These are phyloP conservation scores for Lichtheimia ornata DNA, from an alignment of 371 early-diverging fungal species.

Conservation along the genomic window DNA sequence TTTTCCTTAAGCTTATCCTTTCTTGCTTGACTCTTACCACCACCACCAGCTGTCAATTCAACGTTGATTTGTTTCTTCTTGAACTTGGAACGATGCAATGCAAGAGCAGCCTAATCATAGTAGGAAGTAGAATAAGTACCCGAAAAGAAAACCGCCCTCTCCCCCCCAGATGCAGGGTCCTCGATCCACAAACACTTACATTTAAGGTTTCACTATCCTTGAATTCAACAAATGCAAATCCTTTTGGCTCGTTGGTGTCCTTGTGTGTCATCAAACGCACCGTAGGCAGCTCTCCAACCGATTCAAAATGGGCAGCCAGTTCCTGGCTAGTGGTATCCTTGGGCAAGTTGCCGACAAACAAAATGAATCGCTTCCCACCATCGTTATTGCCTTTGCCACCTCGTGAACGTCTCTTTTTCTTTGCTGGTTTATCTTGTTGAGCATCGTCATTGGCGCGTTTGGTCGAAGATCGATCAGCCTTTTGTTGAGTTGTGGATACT, in stretches of 20 bases:
- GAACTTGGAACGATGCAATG: slow-evolving; percentile 69
- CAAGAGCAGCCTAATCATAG: slow-evolving; percentile 58
- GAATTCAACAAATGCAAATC: slow-evolving; percentile 81
- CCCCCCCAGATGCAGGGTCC: neutral
- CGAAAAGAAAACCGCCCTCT: neutral
- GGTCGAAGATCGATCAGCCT: slow-evolving; percentile 6
- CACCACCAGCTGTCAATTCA: slow-evolving; percentile 83
- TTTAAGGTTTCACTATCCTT: slow-evolving; percentile 54
- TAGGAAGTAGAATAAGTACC: neutral
- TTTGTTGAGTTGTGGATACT: slow-evolving; percentile 10
- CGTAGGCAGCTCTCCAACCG: slow-evolving; percentile 52
- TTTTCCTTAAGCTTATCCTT: slow-evolving; percentile 66
- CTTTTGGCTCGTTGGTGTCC: slow-evolving; percentile 72
- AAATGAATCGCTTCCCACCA: slow-evolving; percentile 56
- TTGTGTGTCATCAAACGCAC: slow-evolving; percentile 76
- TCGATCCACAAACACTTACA: slow-evolving; percentile 26
- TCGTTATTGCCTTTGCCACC: slow-evolving; percentile 20
- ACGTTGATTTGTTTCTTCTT: slow-evolving; percentile 75
- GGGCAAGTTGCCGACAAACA: slow-evolving; percentile 78
- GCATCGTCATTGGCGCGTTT: slow-evolving; percentile 22
- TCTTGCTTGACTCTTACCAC: slow-evolving; percentile 65
- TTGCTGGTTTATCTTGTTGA: slow-evolving; percentile 9
- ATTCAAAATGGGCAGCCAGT: slow-evolving; percentile 65
- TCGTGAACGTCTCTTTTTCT: slow-evolving; percentile 20
- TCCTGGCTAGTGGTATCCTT: slow-evolving; percentile 68